A percentile compares a stretch with the other conserved stretches of the same genome.
These are phyloP conservation scores for Mucor irregularis DNA, from an alignment of 371 early-diverging fungal species.

Conservation along the genomic window DNA sequence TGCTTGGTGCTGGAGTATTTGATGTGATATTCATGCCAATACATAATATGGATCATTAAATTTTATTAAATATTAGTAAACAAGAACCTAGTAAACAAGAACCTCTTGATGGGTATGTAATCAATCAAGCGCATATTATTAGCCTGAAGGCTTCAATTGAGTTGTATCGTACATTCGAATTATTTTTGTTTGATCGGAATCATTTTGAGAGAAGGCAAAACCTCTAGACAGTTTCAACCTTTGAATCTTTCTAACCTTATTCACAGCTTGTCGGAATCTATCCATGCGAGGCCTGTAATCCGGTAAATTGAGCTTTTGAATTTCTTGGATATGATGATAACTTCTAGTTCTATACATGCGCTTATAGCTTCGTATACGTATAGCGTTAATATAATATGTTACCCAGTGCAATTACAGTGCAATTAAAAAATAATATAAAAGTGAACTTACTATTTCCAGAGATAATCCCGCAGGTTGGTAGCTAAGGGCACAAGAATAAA, in stretches of 20 bases:
- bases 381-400: not conserved
- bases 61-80: too few species aligned
- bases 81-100: too few species aligned
- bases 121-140: too few species aligned
- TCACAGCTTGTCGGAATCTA: slow-evolving; percentile 93
- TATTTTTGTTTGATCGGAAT: slow-evolving; percentile 89
- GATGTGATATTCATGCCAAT: too few species aligned
- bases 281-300: slow-evolving; percentile 96
- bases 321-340: slow-evolving; percentile 96
- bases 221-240: slow-evolving; percentile 91
- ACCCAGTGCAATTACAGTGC: too few species aligned
- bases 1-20: too few species aligned
- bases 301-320: slow-evolving; percentile 95
- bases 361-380: slow-evolving; percentile 16
- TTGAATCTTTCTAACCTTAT: slow-evolving; percentile 93
- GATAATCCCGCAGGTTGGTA: slow-evolving; percentile 77
- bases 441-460: slow-evolving; percentile 81
- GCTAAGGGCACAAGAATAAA: slow-evolving; percentile 74
- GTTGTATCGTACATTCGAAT: slow-evolving; percentile 97
- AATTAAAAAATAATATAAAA: not conserved
- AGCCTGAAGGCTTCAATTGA: slow-evolving; percentile 81
- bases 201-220: slow-evolving; percentile 96
- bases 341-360: slow-evolving; percentile 50
- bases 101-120: too few species aligned
- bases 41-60: too few species aligned